Evolutionary conservation across 1,284 basidiomycete species (phyloP).

Genomic region (Irpex rosettiformis): DNA sequence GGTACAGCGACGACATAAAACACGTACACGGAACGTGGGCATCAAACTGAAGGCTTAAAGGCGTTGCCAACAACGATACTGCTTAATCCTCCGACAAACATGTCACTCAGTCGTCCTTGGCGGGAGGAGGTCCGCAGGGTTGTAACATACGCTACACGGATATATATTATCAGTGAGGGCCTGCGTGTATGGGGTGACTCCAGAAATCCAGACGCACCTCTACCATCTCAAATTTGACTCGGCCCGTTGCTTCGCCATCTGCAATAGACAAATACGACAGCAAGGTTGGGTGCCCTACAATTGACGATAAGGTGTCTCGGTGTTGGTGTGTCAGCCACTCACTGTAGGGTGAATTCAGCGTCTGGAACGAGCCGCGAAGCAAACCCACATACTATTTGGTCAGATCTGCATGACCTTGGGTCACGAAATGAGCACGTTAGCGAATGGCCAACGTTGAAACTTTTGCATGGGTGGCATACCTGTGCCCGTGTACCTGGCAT

Average conservation of each 20-base stretch:
- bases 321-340: conserved; percentile 99
- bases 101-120: conserved; percentile 68
- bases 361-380: conserved; percentile 13
- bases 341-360: conserved; percentile 41
- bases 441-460: conserved; percentile 10
- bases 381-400: conserved; percentile 80
- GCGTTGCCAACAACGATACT: neutral
- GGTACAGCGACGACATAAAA: neutral
- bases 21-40: neutral
- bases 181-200: neutral
- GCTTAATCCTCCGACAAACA: neutral
- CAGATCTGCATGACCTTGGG: conserved; percentile 83
- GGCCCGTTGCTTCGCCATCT: conserved; percentile 87
- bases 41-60: neutral
- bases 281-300: conserved; percentile 88
- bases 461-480: conserved; percentile 38
- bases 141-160: conserved; percentile 85
- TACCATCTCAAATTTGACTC: conserved; percentile 93
- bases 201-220: conserved; percentile 67
- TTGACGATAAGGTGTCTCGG: conserved; percentile 89
- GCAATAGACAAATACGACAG: conserved; percentile 88
- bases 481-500: conserved; percentile 94
- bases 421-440: neutral
- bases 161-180: neutral
- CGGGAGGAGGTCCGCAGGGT: conserved; percentile 95